Percentiles rank a stretch among this genome's conserved stretches.
Conservation (phyloP, 176 grass and related monocot species). For the Avena insularis region DNA sequence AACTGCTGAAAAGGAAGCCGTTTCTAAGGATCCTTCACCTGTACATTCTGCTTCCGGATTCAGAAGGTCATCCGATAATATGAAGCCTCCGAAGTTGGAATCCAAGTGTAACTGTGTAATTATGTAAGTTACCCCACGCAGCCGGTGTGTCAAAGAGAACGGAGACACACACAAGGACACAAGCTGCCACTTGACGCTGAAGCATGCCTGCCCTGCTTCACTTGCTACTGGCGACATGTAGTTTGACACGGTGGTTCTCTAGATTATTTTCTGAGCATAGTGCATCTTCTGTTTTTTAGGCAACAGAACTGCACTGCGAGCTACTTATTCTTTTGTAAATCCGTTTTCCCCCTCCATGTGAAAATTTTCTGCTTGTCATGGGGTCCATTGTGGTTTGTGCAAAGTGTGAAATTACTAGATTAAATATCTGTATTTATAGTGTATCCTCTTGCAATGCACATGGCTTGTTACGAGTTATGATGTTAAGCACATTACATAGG, state of each 20-base stretch:
- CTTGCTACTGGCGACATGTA: not conserved
- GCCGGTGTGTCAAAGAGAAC: not conserved
- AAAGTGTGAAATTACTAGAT: conserved; percentile 42
- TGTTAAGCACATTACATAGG: no score
- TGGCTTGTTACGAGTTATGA: conserved; percentile 3
- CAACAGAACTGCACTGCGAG: conserved; percentile 54
- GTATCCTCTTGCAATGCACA: conserved; percentile 19
- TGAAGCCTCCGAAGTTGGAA: conserved; percentile 86
- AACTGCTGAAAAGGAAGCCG: conserved; percentile 19
- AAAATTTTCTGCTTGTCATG: conserved; percentile 28
- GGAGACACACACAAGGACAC: not conserved
- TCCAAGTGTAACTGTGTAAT: conserved; percentile 96
- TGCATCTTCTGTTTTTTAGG: conserved; percentile 57
- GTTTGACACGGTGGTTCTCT: conserved; percentile 9
- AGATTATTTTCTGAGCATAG: conserved; percentile 48
- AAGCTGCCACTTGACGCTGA: not conserved
- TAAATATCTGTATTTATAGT: conserved; percentile 39
- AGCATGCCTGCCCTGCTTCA: conserved; percentile 17
- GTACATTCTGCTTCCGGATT: conserved; percentile 47
- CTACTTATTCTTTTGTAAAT: conserved; percentile 64
- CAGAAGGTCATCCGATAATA: conserved; percentile 54
- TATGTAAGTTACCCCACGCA: conserved; percentile 60
- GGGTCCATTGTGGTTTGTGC: conserved; percentile 28
- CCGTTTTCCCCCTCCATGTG: conserved; percentile 10
- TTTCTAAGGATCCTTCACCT: conserved; percentile 48